phyloP scores from a whole-genome alignment of 2,329 filamentous ascomycete species.

The Magnaporthiopsis incrustans region DNA sequence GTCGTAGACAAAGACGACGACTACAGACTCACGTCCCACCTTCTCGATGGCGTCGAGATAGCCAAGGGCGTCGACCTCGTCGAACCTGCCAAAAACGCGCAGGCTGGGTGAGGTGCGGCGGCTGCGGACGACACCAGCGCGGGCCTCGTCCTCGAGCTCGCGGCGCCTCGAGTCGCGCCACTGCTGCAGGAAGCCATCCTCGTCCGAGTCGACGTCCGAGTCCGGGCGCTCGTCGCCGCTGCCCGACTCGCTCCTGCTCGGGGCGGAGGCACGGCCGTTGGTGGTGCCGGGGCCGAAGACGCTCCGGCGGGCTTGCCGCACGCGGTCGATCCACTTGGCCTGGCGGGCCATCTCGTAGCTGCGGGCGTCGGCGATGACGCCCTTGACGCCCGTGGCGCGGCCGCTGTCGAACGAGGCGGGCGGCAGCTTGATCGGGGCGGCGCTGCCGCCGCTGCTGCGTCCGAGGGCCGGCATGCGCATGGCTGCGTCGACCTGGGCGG shows the following conservation, averaged over 20 bases:
- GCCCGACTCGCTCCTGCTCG: constrained; percentile 18
- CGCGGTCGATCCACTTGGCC: constrained; percentile 44
- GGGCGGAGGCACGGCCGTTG: constrained; percentile 11
- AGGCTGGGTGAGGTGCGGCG: constrained; percentile 69
- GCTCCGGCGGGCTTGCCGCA: constrained; percentile 44
- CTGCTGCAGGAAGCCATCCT: constrained; percentile 72
- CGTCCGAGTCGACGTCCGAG: constrained; percentile 51
- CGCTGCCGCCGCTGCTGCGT: constrained; percentile 29
- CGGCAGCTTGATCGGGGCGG: constrained; percentile 49
- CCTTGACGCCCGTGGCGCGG: constrained; percentile 73
- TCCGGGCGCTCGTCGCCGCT: constrained; percentile 29
- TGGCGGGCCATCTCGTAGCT: constrained; percentile 63
- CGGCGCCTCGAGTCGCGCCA: constrained; percentile 77
- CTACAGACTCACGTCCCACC: constrained; percentile 68
- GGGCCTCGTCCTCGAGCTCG: constrained; percentile 62
- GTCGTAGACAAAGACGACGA: constrained; percentile 92
- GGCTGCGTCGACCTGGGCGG: constrained; percentile 50
- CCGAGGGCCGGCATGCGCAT: constrained; percentile 57
- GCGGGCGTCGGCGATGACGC: constrained; percentile 77
- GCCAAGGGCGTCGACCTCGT: constrained; percentile 79
- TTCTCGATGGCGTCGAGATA: constrained; percentile 97
- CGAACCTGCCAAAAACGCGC: constrained; percentile 69
- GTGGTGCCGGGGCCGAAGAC: constrained; percentile 38
- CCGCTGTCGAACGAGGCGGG: constrained; percentile 57
- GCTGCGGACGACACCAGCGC: constrained; percentile 42